These are phyloP conservation scores for Penicillium silybi DNA, from an alignment of 495 filamentous ascomycete genomes.

Conservation along the genomic window DNA sequence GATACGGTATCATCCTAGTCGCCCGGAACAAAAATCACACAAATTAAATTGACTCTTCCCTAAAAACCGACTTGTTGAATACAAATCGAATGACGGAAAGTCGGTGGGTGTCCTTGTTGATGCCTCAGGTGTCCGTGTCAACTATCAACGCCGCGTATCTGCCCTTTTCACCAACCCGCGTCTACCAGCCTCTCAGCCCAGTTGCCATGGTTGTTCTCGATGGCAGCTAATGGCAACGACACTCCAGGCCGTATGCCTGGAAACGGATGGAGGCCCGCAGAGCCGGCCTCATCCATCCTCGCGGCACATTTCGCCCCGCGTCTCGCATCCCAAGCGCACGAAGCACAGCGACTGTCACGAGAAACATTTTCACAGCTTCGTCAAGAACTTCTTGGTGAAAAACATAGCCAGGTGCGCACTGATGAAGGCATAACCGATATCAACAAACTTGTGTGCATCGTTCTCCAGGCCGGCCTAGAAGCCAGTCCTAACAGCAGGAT, in stretches of 20 bases:
- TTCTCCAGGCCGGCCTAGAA: conserved; percentile 76
- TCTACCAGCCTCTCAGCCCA: neutral
- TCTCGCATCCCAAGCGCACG: conserved; percentile 38
- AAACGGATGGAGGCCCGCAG: conserved; percentile 22
- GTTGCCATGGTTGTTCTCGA: conserved; percentile 18
- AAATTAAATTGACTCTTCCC: neutral
- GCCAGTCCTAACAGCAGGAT: conserved; percentile 46
- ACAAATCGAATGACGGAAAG: neutral
- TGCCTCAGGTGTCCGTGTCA: conserved; percentile 27
- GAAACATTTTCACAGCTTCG: conserved; percentile 62
- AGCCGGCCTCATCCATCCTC: conserved; percentile 63
- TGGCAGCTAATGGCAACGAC: conserved; percentile 26
- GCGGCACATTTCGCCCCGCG: conserved; percentile 58
- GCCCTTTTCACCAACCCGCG: conserved; percentile 1
- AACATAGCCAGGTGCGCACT: conserved; percentile 40
- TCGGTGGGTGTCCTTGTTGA: neutral
- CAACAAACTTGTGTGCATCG: conserved; percentile 77
- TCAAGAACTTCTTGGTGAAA: conserved; percentile 54
- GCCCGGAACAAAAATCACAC: too few relatives aligned
- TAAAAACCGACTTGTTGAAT: neutral
- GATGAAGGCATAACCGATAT: conserved; percentile 70
- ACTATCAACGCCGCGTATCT: conserved; percentile 5
- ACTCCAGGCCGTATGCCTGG: conserved; percentile 10
- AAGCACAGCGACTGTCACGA: conserved; percentile 40
- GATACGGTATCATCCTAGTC: too few relatives aligned